Conservation (phyloP, 345 rosid genomes). For the Combretum micranthum region DNA sequence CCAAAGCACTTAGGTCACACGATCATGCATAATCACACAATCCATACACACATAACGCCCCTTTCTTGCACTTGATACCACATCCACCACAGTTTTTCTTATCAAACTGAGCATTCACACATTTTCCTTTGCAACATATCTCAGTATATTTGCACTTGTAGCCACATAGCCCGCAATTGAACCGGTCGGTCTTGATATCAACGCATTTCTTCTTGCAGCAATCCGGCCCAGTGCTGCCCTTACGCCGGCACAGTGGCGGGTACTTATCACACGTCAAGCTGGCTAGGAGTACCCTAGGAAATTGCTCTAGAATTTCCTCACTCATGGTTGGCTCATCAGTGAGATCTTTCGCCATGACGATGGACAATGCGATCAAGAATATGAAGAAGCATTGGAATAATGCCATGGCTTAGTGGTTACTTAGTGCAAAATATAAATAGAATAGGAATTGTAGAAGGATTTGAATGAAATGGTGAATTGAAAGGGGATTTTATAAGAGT, state of each 20-base stretch:
- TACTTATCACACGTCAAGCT: slow-evolving; percentile 3
- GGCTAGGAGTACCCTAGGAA: no score
- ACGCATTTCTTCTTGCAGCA: slow-evolving; percentile 13
- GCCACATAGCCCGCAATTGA: slow-evolving; percentile 11
- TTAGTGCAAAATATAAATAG: no score
- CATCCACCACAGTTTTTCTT: slow-evolving; percentile 6
- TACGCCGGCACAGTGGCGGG: background rate
- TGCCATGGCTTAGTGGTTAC: no score
- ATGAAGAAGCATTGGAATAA: no score
- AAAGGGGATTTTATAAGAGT: no score
- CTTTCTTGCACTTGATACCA: slow-evolving; percentile 5
- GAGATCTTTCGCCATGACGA: no score
- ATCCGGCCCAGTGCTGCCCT: slow-evolving; percentile 8
- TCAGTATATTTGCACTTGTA: slow-evolving; percentile 10
- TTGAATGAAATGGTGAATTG: no score
- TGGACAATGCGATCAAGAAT: no score
- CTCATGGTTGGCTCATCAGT: no score
- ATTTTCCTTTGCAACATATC: slow-evolving; percentile 11
- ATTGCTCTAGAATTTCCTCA: no score
- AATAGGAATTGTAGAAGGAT: no score
- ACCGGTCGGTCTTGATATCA: background rate
- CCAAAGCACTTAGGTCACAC: no score
- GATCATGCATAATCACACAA: background rate
- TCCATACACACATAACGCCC: background rate
- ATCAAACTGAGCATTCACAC: slow-evolving; percentile 7